Evolutionary conservation across 257 asterid species (phyloP), one percentile per base, ranked within the genome.

Genomic region (Rubia yunnanensis): DNA sequence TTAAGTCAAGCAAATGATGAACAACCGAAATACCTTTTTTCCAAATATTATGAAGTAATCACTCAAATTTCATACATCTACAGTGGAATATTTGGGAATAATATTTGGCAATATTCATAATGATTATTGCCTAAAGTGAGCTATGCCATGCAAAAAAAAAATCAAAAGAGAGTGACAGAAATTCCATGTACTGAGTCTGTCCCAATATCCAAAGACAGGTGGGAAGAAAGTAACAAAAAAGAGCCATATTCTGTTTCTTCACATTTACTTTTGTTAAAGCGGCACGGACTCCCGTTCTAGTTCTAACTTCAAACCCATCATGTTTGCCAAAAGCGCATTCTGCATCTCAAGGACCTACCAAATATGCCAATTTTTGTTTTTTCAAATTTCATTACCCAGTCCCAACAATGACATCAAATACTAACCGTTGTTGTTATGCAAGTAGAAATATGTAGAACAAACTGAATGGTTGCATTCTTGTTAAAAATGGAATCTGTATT

Each of bases 201-300:
- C 30, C 50, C 64, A 64, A 30, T 60, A 76, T 41, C 49, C 72
- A 58, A 61, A 59, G 73, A 65, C 73, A 59, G 72, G 50, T 2
- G 18, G 20, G 54, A 48, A 53, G 70, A 50, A 60, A 71, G 63
- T 70, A 68, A 67, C 41, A 41, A 31, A 59, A 56, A 50, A 56
- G 63, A 53, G 58, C 46, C 15, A 39, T 20, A 9, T 30, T 26
- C 61, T 48, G 46, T 36, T 52, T 70, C 64, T 48, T 54, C 10
- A 70, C 57, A 54, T 30, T 73, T 58, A 23, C 34, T 60, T 70
- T 75, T 60, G 72, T 64, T 39, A 67, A 74, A 70, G 67, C 24
- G 63, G 49, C 46, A 65, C 55, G 69, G 62, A 67, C 49, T 60
- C 39, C 49, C 41, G 65, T 13, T 17, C 58, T 60, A 44, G 35